A percentile compares a stretch with the other conserved stretches of the same genome.
phyloP scores from a whole-genome alignment of 2,329 filamentous ascomycete genomes.

The Colletotrichum ledebouriae region DNA sequence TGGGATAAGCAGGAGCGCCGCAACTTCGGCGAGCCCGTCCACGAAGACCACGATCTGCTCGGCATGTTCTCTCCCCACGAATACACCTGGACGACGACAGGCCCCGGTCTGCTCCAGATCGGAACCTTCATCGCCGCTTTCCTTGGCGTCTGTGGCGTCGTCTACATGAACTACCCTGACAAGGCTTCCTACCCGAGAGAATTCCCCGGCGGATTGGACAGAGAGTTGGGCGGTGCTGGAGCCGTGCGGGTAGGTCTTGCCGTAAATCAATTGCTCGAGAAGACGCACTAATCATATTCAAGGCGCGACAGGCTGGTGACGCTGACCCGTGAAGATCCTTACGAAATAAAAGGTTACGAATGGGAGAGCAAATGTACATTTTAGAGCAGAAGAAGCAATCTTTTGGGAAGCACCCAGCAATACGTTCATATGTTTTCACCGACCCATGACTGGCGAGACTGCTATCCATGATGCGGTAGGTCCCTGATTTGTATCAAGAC shows the following conservation, averaged over 20 bases:
- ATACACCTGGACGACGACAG: slow-evolving; percentile 84
- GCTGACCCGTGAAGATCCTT: slow-evolving; percentile 60
- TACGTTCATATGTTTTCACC: slow-evolving; percentile 30
- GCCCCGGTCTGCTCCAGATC: slow-evolving; percentile 77
- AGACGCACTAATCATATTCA: slow-evolving; percentile 28
- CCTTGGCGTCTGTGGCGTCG: slow-evolving; percentile 74
- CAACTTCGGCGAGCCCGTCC: slow-evolving; percentile 95
- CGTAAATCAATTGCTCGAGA: neutral
- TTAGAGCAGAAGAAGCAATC: slow-evolving; percentile 42
- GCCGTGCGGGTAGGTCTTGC: slow-evolving; percentile 72
- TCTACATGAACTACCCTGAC: slow-evolving; percentile 80
- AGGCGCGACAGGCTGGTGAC: slow-evolving; percentile 70
- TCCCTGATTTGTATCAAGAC: too few species aligned
- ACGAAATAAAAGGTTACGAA: slow-evolving; percentile 19
- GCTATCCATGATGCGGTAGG: too few species aligned
- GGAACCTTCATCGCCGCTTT: slow-evolving; percentile 75
- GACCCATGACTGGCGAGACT: neutral
- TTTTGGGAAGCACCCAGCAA: slow-evolving; percentile 30
- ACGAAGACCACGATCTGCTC: slow-evolving; percentile 95
- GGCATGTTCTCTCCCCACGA: slow-evolving; percentile 91
- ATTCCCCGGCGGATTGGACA: slow-evolving; percentile 79
- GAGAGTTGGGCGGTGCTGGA: slow-evolving; percentile 79
- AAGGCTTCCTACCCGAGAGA: slow-evolving; percentile 76
- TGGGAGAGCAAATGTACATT: slow-evolving; percentile 38
- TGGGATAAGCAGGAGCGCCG: slow-evolving; percentile 98